These are phyloP conservation scores for Lolium rigidum DNA, from an alignment of 176 grass and related monocot genomes.

Conservation along the genomic window DNA sequence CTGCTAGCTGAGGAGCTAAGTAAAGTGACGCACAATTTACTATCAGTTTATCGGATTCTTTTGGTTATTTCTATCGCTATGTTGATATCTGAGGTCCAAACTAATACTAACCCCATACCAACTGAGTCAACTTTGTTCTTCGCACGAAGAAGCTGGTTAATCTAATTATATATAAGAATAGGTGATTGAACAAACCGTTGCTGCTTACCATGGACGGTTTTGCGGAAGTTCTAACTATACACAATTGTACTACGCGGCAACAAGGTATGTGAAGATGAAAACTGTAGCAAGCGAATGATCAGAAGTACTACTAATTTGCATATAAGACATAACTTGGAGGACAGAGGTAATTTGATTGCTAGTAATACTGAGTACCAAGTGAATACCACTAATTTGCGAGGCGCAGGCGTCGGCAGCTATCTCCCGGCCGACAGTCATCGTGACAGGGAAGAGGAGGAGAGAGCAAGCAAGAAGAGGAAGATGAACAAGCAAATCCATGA, in stretches of 20 bases:
- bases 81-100: too few species aligned
- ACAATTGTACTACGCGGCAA: conserved; percentile 15
- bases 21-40: not conserved
- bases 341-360: not conserved
- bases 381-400: conserved; percentile 55
- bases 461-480: conserved; percentile 45
- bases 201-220: not conserved
- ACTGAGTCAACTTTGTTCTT: too few species aligned
- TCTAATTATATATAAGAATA: too few species aligned
- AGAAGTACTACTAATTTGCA: too few species aligned
- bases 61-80: too few species aligned
- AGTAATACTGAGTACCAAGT: not conserved
- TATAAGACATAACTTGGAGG: not conserved
- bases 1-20: not conserved
- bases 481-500: conserved; percentile 36
- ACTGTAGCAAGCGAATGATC: not conserved
- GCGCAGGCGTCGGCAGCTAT: conserved; percentile 33
- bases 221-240: too few species aligned
- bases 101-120: not conserved
- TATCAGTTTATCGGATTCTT: not conserved
- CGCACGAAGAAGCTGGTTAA: too few species aligned
- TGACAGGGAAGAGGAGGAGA: conserved; percentile 45
- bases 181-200: not conserved
- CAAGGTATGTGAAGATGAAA: not conserved
- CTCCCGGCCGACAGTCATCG: not conserved